Percentiles rank a stretch among this genome's conserved stretches.
phyloP scores from a whole-genome alignment of 1,139 yeast species.

The Candida gigantensis region DNA sequence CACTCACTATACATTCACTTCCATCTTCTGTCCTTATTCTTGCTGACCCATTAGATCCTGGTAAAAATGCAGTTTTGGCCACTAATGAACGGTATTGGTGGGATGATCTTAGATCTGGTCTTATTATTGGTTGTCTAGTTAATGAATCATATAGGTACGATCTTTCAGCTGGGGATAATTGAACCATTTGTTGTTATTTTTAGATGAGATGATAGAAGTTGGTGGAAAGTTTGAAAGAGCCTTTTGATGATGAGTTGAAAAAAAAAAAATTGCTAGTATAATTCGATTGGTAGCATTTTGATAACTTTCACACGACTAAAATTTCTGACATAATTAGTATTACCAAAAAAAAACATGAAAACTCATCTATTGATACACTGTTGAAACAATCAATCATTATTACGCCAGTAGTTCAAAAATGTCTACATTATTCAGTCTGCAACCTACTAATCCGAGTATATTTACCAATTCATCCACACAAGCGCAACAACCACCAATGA shows the following conservation, averaged over 20 bases:
- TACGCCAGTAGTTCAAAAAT: background rate
- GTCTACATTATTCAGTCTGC: slow-evolving; percentile 11
- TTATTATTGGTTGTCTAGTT: slow-evolving; percentile 57
- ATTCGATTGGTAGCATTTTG: no score
- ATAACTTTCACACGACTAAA: no score
- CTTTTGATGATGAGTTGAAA: no score
- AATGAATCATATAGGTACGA: slow-evolving; percentile 78
- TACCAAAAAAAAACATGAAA: no score
- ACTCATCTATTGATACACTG: no score
- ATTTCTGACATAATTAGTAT: no score
- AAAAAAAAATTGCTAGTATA: no score
- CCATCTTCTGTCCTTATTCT: slow-evolving; percentile 85
- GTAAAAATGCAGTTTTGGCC: slow-evolving; percentile 76
- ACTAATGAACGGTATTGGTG: slow-evolving; percentile 84
- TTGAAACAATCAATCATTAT: background rate
- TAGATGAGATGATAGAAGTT: no score
- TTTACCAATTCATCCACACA: slow-evolving; percentile 1
- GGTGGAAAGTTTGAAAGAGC: no score
- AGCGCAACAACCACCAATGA: slow-evolving; percentile 6
- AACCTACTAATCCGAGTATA: slow-evolving; percentile 5
- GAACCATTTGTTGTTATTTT: no score
- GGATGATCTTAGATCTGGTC: slow-evolving; percentile 79
- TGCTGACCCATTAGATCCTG: slow-evolving; percentile 90
- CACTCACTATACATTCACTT: slow-evolving; percentile 87
- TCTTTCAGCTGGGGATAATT: slow-evolving; percentile 83